Evolutionary conservation across 768 basidiomycete genomes (phyloP), one percentile per base, ranked within the genome.

Genomic region (Pleurotus salmoneostramineus): DNA sequence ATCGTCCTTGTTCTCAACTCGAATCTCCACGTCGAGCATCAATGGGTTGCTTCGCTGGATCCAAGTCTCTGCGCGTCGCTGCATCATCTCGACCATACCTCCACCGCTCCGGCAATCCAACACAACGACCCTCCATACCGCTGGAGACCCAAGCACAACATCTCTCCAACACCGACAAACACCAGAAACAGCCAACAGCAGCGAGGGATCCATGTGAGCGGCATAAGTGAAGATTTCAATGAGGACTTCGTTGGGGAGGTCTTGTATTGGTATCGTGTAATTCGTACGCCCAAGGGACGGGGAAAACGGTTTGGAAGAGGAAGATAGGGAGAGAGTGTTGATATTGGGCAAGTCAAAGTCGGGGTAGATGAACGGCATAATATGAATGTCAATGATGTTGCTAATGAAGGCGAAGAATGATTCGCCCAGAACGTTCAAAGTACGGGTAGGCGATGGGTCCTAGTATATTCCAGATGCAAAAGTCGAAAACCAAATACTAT

Each of bases 151-250:
- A 63, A 79, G 65, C 36, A 81, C 76, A 44, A 89, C 69, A 40
- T 75, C 70, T 59, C 74, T 75, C 89, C 89, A 92, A 60, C 76
- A 72, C 21, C 66, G 74, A 56, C 84, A 89, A 31, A 91, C 86
- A 15, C 68, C 63, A 31, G 75, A 74, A 40, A 91, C 67, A 14
- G 65, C 69, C 52, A 88, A 68, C 3, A 83, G 83, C 0, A 76
- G 72, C 31, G 81, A 69, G 6, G 80, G 69, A n/a, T 80, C 74
- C 31, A 70, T 72, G n/a, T 66, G 64, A 1, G 74, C 72, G 60
- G 73, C 76, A 43, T 72, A 74, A 3, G 67, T 67, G 68, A 90
- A 89, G 47, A 88, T 81, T 57, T 87, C 81, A 60, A 82, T 74
- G 31, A 89, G 76, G 10, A 91, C 67, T 58, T 91, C 88, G 8